phyloP scores from a whole-genome alignment of 768 basidiomycete genomes.

The Rubroboletus satanas region DNA sequence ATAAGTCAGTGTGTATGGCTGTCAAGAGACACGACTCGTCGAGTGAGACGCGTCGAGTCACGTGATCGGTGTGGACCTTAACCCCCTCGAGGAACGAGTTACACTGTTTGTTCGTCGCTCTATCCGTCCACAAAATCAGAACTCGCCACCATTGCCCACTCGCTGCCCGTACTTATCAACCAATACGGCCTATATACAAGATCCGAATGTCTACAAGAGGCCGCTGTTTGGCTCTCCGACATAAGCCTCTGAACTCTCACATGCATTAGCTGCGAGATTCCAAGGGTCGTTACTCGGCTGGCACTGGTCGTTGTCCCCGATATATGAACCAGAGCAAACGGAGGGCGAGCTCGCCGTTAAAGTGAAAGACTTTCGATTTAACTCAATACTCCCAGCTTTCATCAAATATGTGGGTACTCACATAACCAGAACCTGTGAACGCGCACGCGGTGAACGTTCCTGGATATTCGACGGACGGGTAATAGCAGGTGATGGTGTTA shows the following conservation, averaged over 20 bases:
- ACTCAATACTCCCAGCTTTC: not conserved
- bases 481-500: constrained; percentile 7
- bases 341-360: constrained; percentile 1
- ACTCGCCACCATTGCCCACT: not conserved
- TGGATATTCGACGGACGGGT: constrained; percentile 9
- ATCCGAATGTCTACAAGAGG: not conserved
- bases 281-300: constrained; percentile 6
- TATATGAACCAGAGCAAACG: not conserved
- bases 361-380: not conserved
- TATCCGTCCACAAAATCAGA: not conserved
- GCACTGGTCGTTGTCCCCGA: constrained; percentile 2
- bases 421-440: not conserved
- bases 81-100: too few relatives aligned
- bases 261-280: not conserved
- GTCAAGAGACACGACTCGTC: not conserved
- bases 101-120: not conserved
- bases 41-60: constrained; percentile 10
- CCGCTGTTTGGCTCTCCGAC: constrained; percentile 4
- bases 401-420: not conserved
- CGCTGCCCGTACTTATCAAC: not conserved
- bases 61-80: not conserved
- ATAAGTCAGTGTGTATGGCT: too few relatives aligned
- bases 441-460: constrained; percentile 9
- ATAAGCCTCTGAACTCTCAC: constrained; percentile 2
- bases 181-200: not conserved